Conservation (phyloP, 2,329 filamentous ascomycete genomes). For the Cucurbitaria berberidis region DNA sequence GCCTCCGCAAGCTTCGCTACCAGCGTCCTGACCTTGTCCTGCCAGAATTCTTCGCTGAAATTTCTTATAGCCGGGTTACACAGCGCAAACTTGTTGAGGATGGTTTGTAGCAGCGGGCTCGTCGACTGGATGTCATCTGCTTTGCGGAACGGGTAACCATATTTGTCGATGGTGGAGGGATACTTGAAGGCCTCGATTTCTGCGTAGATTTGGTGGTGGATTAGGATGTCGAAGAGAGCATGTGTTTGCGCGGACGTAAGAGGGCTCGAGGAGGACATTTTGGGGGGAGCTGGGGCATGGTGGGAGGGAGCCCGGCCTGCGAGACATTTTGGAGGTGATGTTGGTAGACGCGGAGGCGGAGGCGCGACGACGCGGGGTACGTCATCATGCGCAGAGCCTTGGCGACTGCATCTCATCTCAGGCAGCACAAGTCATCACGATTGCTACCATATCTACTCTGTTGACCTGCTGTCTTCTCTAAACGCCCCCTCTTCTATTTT, state of each 20-base stretch:
- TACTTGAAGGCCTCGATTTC: constrained; percentile 77
- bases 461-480: too few relatives aligned
- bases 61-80: constrained; percentile 70
- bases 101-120: constrained; percentile 70
- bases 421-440: background rate
- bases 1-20: constrained; percentile 62
- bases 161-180: constrained; percentile 67
- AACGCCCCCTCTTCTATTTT: too few relatives aligned
- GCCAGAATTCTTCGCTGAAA: constrained; percentile 57
- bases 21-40: constrained; percentile 50
- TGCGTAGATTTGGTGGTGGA: constrained; percentile 61
- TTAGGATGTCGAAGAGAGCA: constrained; percentile 62
- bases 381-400: constrained; percentile 13
- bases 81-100: constrained; percentile 70
- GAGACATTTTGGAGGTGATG: constrained; percentile 4
- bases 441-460: background rate
- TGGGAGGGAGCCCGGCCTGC: background rate
- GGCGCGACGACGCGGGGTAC: constrained; percentile 13
- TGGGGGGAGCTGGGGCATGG: constrained; percentile 4
- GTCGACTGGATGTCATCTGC: constrained; percentile 55
- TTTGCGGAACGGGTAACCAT: constrained; percentile 72
- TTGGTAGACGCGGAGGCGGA: constrained; percentile 13
- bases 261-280: constrained; percentile 25
- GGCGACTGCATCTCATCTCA: background rate
- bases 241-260: constrained; percentile 56